Percentiles rank a stretch among this genome's conserved stretches.
Evolutionary conservation across 78 protist species (phyloP).

Genomic region (Bigelowiella natans): DNA sequence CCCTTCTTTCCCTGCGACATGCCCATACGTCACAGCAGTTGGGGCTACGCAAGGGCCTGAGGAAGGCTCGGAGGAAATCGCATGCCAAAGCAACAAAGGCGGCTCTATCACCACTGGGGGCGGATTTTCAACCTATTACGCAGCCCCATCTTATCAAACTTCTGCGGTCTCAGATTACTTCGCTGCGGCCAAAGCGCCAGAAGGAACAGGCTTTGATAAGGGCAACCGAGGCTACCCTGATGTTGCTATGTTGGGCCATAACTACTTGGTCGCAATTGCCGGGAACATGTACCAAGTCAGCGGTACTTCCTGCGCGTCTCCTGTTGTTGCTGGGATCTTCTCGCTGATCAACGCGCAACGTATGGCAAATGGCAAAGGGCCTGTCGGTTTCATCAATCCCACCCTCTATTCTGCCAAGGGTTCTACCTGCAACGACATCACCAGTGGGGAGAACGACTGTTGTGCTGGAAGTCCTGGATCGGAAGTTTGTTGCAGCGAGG

Average conservation of each 20-base stretch:
- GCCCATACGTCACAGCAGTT: not conserved
- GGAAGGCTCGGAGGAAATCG: slow-evolving; percentile 27
- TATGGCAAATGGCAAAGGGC: not conserved
- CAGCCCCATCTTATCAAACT: slow-evolving; percentile 25
- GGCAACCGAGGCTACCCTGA: slow-evolving; percentile 41
- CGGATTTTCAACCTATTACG: slow-evolving; percentile 24
- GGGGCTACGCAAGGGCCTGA: slow-evolving; percentile 17
- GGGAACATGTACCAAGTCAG: not conserved
- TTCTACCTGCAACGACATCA: slow-evolving; percentile 27
- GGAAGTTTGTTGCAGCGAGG: slow-evolving; percentile 18
- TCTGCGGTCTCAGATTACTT: slow-evolving; percentile 21
- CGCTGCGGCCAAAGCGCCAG: slow-evolving; percentile 18
- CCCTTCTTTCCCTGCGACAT: not conserved
- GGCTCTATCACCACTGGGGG: slow-evolving; percentile 48
- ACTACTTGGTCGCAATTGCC: slow-evolving; percentile 7
- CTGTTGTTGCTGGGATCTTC: slow-evolving; percentile 39
- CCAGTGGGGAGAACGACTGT: slow-evolving; percentile 35
- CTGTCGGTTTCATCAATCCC: slow-evolving; percentile 44
- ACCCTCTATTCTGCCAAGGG: slow-evolving; percentile 13
- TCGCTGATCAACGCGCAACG: slow-evolving; percentile 39
- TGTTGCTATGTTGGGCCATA: slow-evolving; percentile 43
- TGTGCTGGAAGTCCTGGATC: no score
- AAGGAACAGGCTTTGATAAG: not conserved
- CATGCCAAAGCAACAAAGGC: slow-evolving; percentile 22
- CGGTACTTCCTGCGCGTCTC: slow-evolving; percentile 45